A percentile compares a stretch with the other conserved stretches of the same genome.
Evolutionary conservation across 441 rosid species (phyloP).

Genomic region (Euphorbia corollata): DNA sequence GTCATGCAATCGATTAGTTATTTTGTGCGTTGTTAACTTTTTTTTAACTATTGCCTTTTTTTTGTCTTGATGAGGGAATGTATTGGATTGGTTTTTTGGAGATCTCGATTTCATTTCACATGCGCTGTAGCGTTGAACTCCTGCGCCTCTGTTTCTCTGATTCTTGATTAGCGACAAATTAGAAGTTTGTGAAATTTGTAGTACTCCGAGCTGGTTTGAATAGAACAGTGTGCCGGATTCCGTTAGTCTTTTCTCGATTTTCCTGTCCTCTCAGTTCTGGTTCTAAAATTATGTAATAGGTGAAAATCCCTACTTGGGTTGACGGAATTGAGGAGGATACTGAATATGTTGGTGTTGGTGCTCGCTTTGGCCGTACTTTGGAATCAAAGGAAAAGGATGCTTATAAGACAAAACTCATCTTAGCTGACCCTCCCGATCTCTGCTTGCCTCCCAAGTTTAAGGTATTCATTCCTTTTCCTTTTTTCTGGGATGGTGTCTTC

Average conservation of each 20-base stretch:
- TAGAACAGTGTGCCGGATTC: not conserved
- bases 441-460: constrained; percentile 55
- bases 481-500: constrained; percentile 3
- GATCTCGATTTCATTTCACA: constrained; percentile 4
- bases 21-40: not conserved
- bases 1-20: not conserved
- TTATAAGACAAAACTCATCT: constrained; percentile 47
- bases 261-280: not conserved
- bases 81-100: not conserved
- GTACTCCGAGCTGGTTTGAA: not conserved
- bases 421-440: constrained; percentile 87
- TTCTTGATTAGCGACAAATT: not conserved
- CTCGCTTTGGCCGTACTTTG: constrained; percentile 79
- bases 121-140: not conserved
- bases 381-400: constrained; percentile 93
- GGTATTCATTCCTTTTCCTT: constrained; percentile 34
- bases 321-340: constrained; percentile 63
- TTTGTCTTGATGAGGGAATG: not conserved
- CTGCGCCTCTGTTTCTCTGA: not conserved
- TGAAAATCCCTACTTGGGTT: constrained; percentile 90
- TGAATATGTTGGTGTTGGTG: constrained; percentile 96
- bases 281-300: constrained; percentile 34
- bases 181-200: not conserved
- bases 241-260: not conserved
- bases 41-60: not conserved